Percentiles rank a stretch among this genome's conserved stretches.
Evolutionary conservation across 75 land plant species (phyloP).

Genomic region (Picea glauca): DNA sequence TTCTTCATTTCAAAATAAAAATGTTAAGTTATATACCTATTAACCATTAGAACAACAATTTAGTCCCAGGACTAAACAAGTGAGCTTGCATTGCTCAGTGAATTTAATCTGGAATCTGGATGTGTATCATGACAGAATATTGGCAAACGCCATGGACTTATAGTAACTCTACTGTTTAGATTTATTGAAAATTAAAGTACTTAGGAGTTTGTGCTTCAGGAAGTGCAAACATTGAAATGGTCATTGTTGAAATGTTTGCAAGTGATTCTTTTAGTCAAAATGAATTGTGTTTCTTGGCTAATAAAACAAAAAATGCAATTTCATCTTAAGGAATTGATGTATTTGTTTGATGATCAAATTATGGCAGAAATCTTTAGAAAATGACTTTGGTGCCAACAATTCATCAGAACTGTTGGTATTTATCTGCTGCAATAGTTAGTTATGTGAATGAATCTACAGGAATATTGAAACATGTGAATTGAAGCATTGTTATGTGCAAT

Average conservation of each 20-base stretch:
- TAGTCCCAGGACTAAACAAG: not conserved
- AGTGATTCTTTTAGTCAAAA: not conserved
- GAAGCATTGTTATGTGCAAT: not conserved
- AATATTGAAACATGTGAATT: not conserved
- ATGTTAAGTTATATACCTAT: too few relatives aligned
- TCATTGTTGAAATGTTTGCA: not conserved
- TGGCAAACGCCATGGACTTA: not conserved
- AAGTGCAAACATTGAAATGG: slow-evolving; percentile 3
- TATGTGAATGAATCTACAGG: not conserved
- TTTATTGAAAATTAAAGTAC: not conserved
- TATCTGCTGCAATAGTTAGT: not conserved
- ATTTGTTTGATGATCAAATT: not conserved
- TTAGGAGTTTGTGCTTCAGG: not conserved
- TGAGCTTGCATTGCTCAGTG: not conserved
- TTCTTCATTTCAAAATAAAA: too few relatives aligned
- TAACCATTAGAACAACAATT: too few relatives aligned
- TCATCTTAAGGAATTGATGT: not conserved
- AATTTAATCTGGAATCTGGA: not conserved
- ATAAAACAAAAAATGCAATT: not conserved
- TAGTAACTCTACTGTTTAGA: not conserved
- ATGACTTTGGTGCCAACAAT: not conserved
- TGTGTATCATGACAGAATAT: not conserved
- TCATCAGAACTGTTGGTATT: not conserved
- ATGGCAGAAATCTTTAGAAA: not conserved
- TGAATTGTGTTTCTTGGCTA: not conserved